Percentiles rank a stretch among this genome's conserved stretches.
Conservation (phyloP, 345 rosid species). For the Eucalyptus erythrocorys region DNA sequence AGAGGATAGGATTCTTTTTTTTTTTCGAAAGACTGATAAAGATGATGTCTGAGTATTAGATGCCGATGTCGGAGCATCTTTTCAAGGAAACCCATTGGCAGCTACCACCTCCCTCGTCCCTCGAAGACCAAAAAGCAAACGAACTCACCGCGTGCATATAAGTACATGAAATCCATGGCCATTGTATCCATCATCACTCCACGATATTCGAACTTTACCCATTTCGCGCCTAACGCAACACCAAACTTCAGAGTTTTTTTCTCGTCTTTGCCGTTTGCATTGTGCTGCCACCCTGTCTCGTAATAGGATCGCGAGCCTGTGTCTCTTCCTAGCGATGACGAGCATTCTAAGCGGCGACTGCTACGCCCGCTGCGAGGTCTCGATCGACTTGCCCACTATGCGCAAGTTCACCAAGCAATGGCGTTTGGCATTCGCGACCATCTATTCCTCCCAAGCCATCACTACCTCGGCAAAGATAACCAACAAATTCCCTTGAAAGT, state of each 20-base stretch:
- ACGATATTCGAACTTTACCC: background rate
- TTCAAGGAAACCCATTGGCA: too few relatives aligned
- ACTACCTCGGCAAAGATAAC: background rate
- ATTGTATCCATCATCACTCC: background rate
- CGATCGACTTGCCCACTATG: slow-evolving; percentile 12
- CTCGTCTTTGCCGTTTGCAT: background rate
- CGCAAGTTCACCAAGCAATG: slow-evolving; percentile 24
- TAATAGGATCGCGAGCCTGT: background rate
- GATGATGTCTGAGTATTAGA: background rate
- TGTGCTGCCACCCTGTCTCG: background rate
- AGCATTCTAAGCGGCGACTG: background rate
- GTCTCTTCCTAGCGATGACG: background rate
- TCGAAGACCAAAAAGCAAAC: too few relatives aligned
- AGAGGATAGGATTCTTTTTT: too few relatives aligned
- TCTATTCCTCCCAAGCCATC: slow-evolving; percentile 33
- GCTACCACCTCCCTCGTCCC: too few relatives aligned
- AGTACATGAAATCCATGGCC: too few relatives aligned
- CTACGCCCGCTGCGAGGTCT: background rate
- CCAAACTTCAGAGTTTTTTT: background rate
- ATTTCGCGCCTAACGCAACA: background rate
- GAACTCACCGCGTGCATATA: too few relatives aligned
- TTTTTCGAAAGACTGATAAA: background rate
- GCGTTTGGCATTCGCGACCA: slow-evolving; percentile 31
- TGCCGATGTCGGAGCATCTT: background rate
- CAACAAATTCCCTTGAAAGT: background rate